phyloP scores from a whole-genome alignment of 768 basidiomycete genomes.

The Boletus reticuloceps region DNA sequence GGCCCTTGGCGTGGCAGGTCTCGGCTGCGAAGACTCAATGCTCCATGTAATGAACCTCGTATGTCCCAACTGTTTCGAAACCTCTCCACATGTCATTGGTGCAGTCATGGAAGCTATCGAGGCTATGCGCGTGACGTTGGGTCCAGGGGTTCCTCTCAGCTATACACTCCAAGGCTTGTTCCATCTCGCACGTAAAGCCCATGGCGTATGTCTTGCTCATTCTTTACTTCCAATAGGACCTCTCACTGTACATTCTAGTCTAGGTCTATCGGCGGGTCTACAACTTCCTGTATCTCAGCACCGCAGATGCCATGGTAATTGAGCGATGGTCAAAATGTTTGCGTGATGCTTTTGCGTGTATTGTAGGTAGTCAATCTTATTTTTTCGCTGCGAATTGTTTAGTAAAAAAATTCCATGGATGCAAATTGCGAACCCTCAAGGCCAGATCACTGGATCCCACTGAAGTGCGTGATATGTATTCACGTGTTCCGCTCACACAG shows the following conservation, averaged over 20 bases:
- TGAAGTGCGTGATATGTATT: too few relatives aligned
- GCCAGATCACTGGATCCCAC: too few relatives aligned
- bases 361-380: conserved; percentile 3
- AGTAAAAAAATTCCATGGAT: too few relatives aligned
- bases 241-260: conserved; percentile 1
- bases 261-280: conserved; percentile 92
- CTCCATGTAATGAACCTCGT: conserved; percentile 96
- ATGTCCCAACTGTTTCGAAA: conserved; percentile 99
- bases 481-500: too few relatives aligned
- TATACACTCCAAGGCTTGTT: conserved; percentile 94
- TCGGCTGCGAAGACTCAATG: conserved; percentile 98
- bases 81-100: too few relatives aligned
- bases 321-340: conserved; percentile 87
- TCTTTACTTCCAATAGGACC: not conserved
- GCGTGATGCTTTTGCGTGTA: conserved; percentile 42
- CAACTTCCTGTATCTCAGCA: conserved; percentile 90
- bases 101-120: too few relatives aligned
- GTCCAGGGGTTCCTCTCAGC: conserved; percentile 87
- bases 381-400: conserved; percentile 4
- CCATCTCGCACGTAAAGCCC: conserved; percentile 95
- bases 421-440: too few relatives aligned
- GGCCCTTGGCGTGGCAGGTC: conserved; percentile 92
- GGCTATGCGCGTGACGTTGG: too few relatives aligned
- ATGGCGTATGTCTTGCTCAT: conserved; percentile 63
- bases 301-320: conserved; percentile 84